A percentile compares a stretch with the other conserved stretches of the same genome.
These are phyloP conservation scores for Chalciporus sphaerocephalus DNA, from an alignment of 768 basidiomycete species.

Conservation along the genomic window DNA sequence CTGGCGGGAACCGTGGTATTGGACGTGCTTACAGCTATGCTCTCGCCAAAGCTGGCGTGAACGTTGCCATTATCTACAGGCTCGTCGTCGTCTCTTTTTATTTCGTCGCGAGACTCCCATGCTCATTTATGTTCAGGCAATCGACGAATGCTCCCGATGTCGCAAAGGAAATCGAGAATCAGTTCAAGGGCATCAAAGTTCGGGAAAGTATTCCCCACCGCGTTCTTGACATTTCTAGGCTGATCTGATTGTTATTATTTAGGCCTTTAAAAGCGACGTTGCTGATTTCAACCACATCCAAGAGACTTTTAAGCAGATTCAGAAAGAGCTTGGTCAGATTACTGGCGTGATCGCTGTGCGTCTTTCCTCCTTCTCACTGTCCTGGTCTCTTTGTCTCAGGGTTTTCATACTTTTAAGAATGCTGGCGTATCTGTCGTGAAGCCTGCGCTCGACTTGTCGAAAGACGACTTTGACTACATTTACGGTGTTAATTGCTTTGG, in stretches of 20 bases:
- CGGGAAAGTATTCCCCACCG: conserved; percentile 10
- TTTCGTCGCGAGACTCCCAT: neutral
- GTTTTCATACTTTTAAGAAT: conserved; percentile 40
- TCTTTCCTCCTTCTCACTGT: neutral
- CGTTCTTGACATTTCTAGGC: neutral
- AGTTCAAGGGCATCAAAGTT: conserved; percentile 44
- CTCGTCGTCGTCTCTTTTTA: conserved; percentile 4
- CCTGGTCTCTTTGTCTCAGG: neutral
- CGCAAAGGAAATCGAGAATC: conserved; percentile 42
- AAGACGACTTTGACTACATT: conserved; percentile 51
- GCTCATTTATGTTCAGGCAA: conserved; percentile 29
- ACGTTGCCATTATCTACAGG: conserved; percentile 63
- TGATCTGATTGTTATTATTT: neutral
- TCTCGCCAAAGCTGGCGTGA: conserved; percentile 50
- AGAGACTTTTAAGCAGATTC: conserved; percentile 44
- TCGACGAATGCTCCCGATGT: conserved; percentile 46
- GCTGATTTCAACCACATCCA: conserved; percentile 41
- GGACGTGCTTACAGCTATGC: conserved; percentile 52
- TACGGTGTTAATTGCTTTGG: conserved; percentile 62
- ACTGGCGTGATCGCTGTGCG: conserved; percentile 54
- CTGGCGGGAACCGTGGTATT: conserved; percentile 61
- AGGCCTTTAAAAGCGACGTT: conserved; percentile 65
- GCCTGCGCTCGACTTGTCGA: conserved; percentile 51
- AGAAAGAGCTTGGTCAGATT: conserved; percentile 46
- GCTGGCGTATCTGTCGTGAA: conserved; percentile 63